phyloP scores from a whole-genome alignment of 257 asterid genomes.

The Nicotiana knightiana region DNA sequence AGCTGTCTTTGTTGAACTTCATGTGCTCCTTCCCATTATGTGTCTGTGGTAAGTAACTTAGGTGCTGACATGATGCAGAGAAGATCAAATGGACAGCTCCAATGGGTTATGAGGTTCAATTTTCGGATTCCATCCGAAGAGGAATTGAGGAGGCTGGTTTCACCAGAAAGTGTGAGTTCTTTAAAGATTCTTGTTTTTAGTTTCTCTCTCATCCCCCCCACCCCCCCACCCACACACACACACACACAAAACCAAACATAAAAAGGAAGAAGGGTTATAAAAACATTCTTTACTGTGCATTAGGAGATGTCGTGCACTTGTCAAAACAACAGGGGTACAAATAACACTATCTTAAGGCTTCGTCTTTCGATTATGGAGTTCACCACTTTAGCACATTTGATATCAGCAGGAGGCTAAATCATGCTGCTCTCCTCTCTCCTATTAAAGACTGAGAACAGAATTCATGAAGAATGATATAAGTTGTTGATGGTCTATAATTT shows the following conservation, averaged over 20 bases:
- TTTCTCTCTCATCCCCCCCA: background rate
- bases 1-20: background rate
- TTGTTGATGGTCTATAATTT: background rate
- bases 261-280: background rate
- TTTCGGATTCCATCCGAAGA: constrained; percentile 94
- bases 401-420: background rate
- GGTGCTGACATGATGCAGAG: constrained; percentile 35
- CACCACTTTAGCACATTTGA: background rate
- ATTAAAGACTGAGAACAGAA: background rate
- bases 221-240: background rate
- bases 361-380: background rate
- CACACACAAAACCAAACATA: too few relatives aligned
- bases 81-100: constrained; percentile 63
- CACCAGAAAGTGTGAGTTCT: constrained; percentile 85
- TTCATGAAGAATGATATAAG: background rate
- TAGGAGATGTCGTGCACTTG: background rate
- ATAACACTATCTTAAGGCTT: background rate
- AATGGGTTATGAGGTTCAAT: constrained; percentile 82
- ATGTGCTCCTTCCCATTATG: background rate
- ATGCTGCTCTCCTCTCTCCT: background rate
- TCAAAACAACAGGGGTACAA: background rate
- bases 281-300: background rate
- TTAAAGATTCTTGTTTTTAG: background rate
- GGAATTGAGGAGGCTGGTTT: constrained; percentile 95
- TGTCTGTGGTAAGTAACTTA: background rate